Base-by-base conservation (phyloP, 2,329 filamentous ascomycete species). In the Pseudogymnoascus sp. region DNA sequence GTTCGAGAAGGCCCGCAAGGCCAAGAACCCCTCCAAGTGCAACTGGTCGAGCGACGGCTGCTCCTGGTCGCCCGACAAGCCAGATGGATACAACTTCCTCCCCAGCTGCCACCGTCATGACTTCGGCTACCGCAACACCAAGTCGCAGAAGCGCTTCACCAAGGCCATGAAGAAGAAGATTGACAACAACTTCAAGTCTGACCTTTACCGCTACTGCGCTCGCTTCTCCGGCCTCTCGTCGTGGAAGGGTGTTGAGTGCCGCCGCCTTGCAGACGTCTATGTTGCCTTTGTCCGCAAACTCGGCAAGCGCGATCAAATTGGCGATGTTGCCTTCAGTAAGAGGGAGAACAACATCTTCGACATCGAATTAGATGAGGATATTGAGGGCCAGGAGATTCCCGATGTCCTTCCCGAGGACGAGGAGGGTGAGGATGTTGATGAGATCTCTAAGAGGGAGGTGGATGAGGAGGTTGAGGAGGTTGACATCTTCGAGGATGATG, bases 91-190 rank as follows among this genome's bases (percentile, higher is more conserved):
- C 68, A 72, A 76, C 10, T 81, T 80, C 40, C 24, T 72, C 2
- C 76, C 74, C 0, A 77, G 75, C 11, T 83, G 81, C 73, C 71
- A 80, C 64, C 80, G 82, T 6, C 82, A 85, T 65, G 82, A 85
- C 68, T 85, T 85, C 70, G 81, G 81, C 1, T 82, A 82, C 69
- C 73, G 76, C 16, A 85, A 85, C 72, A 84, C 78, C 70, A 79
- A 80, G 61, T 63, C 61, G 1, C 81, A 84, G 68, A 71, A 62
- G 1, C 77, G 82, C 2, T 82, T 84, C 70, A 78, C 74, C 2
- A 70, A 73, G 6, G 70, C 66, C 6, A 73, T 70, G 62, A 80
- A 79, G 68, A 62, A 70, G n/a, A 71, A 65, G 4, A 79, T 85
- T 44, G 82, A 85, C 61, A 67, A 71, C 59, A 79, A 81, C n/a